Evolutionary conservation across 805 yeast genomes (phyloP).

Genomic region (Starmerella scarabaei): DNA sequence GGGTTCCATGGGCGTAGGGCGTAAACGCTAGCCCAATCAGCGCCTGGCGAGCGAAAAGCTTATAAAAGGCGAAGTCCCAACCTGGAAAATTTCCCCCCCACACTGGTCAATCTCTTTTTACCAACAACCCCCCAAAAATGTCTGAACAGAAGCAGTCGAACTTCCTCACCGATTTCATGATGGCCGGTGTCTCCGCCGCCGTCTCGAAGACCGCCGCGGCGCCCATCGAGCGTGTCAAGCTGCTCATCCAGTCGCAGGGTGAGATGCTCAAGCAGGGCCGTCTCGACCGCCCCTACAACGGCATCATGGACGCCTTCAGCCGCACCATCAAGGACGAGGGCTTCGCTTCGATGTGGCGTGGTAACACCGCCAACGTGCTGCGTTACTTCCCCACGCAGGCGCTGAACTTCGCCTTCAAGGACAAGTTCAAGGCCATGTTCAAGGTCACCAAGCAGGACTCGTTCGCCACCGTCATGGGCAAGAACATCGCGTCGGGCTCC

Average conservation of each 20-base stretch:
- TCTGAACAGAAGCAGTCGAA: constrained; percentile 16
- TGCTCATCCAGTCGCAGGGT: constrained; percentile 88
- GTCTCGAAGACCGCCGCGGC: constrained; percentile 92
- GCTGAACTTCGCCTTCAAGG: constrained; percentile 91
- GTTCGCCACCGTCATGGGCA: constrained; percentile 78
- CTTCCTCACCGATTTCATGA: constrained; percentile 51
- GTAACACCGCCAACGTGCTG: constrained; percentile 93
- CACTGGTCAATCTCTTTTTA: constrained; percentile 4
- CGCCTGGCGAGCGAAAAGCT: constrained; percentile 4
- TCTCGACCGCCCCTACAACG: constrained; percentile 67
- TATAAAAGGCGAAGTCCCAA: constrained; percentile 11
- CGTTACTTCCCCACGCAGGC: constrained; percentile 98
- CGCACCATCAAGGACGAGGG: constrained; percentile 90
- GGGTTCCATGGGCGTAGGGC: constrained; percentile 1
- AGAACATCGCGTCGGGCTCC: constrained; percentile 97
- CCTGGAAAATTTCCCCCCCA: constrained; percentile 1
- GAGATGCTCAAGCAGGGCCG: constrained; percentile 95
- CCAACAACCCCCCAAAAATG: constrained; percentile 4
- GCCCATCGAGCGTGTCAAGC: constrained; percentile 88
- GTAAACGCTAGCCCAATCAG: constrained; percentile 11
- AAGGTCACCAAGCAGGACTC: constrained; percentile 85
- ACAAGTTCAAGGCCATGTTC: constrained; percentile 77
- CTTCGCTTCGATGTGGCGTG: constrained; percentile 87
- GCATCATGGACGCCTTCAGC: constrained; percentile 81
- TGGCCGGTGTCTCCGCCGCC: constrained; percentile 98